Evolutionary conservation across 495 filamentous ascomycete genomes (phyloP), one percentile per base, ranked within the genome.

Genomic region (Penicillium canariense): DNA sequence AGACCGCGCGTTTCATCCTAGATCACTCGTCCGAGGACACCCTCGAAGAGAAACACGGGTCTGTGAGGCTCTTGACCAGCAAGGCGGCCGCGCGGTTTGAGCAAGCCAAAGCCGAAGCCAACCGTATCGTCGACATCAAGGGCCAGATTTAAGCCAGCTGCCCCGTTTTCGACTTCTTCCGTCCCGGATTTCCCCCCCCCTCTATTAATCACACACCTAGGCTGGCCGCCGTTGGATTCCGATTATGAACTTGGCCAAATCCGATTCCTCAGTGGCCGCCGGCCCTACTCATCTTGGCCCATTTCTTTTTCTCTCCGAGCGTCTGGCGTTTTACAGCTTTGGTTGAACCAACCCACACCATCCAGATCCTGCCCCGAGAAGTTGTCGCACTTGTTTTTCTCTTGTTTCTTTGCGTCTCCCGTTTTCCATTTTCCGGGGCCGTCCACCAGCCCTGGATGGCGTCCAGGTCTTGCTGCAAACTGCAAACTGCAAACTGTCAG

Each of bases 121-220:
- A 96, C 71, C 77, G 82, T 61, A 85, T 86, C 63, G 86, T 97
- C 76, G 93, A 97, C 72, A 94, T 96, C 74, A 97, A 97, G 76
- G 93, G 94, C 63, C 93, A 97, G 70, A 92, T 96, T 60, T 96
- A 82, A 88, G 60, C 36, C 28, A 48, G 23, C 23, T 35, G 17
- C 22, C 48, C 48, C n/a, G 17, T 27, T 43, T 20, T 40, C 15
- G 22, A 40, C 23, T 11, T 8, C 1, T 47, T 40, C 12, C 22
- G n/a, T 49, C 48, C 32, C 2, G 49, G 20, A 22, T 18, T 43
- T 52, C 34, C 40, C 30, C 30, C 30, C 30, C 25, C 9, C 38
- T 25, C 20, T 17, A 32, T 48, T 48, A 47, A 46, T 42, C 34
- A 49, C 44, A 22, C 31, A 40, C 23, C 31, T 15, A 47, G 36